Evolutionary conservation across 129 eudicot species (phyloP).

Genomic region (Lactuca sativa): DNA sequence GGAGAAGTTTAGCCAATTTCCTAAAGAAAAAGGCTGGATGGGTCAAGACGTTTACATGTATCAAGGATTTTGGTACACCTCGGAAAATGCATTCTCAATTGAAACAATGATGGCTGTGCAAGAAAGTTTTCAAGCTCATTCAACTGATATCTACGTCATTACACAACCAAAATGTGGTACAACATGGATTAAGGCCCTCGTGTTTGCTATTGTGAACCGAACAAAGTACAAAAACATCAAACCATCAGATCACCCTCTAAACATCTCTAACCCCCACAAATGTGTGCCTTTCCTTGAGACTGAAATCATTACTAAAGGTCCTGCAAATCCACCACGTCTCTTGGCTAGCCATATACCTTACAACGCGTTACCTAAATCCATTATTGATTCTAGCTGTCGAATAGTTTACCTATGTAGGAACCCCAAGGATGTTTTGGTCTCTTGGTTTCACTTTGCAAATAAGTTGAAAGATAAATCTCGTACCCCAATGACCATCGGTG

Average conservation of each 20-base stretch:
- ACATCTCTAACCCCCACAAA: constrained; percentile 38
- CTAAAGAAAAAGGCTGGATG: constrained; percentile 44
- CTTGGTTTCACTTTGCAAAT: constrained; percentile 34
- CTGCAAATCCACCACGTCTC: constrained; percentile 23
- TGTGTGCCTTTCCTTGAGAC: not conserved
- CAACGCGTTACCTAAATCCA: constrained; percentile 31
- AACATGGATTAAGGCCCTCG: constrained; percentile 52
- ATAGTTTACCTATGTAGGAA: constrained; percentile 46
- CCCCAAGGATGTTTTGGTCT: constrained; percentile 46
- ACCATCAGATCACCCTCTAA: constrained; percentile 29
- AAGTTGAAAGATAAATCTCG: not conserved
- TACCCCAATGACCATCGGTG: constrained; percentile 3
- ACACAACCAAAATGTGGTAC: constrained; percentile 42
- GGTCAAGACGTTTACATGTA: constrained; percentile 24
- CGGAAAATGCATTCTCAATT: constrained; percentile 13
- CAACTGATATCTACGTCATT: constrained; percentile 41
- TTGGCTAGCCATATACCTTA: constrained; percentile 46
- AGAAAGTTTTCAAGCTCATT: constrained; percentile 30
- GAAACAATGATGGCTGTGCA: constrained; percentile 19
- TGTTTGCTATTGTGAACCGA: constrained; percentile 33
- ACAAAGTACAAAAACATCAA: not conserved
- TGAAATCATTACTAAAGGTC: not conserved
- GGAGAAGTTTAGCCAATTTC: constrained; percentile 15
- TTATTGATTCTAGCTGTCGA: constrained; percentile 22
- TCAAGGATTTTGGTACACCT: constrained; percentile 44